phyloP scores from a whole-genome alignment of 805 yeast species.

The Brettanomyces sp. region DNA sequence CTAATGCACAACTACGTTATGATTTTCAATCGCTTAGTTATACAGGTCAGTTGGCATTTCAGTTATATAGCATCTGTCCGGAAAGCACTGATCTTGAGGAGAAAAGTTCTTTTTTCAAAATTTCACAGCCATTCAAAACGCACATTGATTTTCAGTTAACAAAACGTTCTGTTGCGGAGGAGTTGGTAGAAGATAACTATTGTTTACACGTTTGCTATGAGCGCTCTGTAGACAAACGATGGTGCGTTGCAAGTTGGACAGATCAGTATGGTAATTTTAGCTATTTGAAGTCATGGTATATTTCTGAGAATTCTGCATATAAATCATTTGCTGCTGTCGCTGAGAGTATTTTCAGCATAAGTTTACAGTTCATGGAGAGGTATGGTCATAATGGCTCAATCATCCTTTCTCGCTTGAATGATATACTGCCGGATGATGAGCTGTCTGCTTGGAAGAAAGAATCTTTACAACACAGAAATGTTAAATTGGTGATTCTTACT shows the following conservation, averaged over 20 bases:
- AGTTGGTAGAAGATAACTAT: conserved; percentile 53
- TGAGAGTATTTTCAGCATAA: conserved; percentile 57
- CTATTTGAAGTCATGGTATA: conserved; percentile 57
- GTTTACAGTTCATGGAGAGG: conserved; percentile 33
- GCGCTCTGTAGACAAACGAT: conserved; percentile 66
- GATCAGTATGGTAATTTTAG: conserved; percentile 56
- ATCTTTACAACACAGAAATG: conserved; percentile 43
- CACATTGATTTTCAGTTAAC: conserved; percentile 35
- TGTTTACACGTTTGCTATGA: conserved; percentile 82
- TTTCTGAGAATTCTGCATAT: conserved; percentile 18
- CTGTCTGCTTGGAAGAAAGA: conserved; percentile 69
- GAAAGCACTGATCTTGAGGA: conserved; percentile 16
- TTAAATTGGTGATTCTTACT: conserved; percentile 61
- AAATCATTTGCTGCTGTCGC: conserved; percentile 45
- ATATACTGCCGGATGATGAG: conserved; percentile 75
- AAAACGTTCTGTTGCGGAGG: conserved; percentile 25
- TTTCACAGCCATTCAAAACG: conserved; percentile 34
- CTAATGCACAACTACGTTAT: conserved; percentile 22
- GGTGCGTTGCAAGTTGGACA: conserved; percentile 86
- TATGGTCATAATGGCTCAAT: conserved; percentile 47
- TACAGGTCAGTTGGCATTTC: conserved; percentile 37
- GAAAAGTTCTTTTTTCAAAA: conserved; percentile 25
- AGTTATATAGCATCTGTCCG: conserved; percentile 52
- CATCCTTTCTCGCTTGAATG: conserved; percentile 61
- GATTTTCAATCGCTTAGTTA: conserved; percentile 25